A percentile compares a stretch with the other conserved stretches of the same genome.
These are phyloP conservation scores for Chaetomium sp. DNA, from an alignment of 2,329 filamentous ascomycete genomes.

Conservation along the genomic window DNA sequence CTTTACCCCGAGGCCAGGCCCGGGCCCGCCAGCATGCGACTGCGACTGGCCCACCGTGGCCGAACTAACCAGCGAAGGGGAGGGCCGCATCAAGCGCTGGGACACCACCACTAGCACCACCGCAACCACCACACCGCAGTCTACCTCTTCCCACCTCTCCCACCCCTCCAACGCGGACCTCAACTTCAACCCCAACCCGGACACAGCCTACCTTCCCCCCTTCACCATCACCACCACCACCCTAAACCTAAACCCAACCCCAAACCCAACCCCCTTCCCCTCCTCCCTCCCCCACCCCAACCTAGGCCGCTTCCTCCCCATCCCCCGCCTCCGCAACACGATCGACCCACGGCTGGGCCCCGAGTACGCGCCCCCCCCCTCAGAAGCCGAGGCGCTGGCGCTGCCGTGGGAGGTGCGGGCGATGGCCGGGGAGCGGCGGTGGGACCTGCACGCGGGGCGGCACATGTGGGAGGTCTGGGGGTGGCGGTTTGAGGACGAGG, in stretches of 20 bases:
- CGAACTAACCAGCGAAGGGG: slow-evolving; percentile 12
- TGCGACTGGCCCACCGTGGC: slow-evolving; percentile 16
- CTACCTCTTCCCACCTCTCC: background rate
- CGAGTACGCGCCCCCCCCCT: no score
- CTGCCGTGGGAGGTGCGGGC: slow-evolving; percentile 12
- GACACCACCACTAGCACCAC: background rate
- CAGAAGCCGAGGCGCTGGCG: background rate
- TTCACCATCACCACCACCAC: background rate
- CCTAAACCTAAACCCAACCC: background rate
- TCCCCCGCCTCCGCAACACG: background rate
- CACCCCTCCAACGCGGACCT: no score
- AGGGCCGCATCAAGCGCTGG: slow-evolving; percentile 6
- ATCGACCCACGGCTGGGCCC: slow-evolving; percentile 1
- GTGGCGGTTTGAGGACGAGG: background rate
- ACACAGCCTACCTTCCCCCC: background rate
- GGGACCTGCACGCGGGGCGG: slow-evolving; percentile 14
- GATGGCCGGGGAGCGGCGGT: slow-evolving; percentile 18
- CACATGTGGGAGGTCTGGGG: slow-evolving; percentile 8
- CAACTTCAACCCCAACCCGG: background rate
- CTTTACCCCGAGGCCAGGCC: background rate
- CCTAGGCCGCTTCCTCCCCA: slow-evolving; percentile 11
- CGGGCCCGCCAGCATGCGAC: background rate
- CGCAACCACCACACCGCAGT: background rate
- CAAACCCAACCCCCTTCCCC: background rate
- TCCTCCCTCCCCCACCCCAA: background rate